Base-by-base conservation (phyloP, 257 asterid genomes). In the Scutellaria baicalensis region DNA sequence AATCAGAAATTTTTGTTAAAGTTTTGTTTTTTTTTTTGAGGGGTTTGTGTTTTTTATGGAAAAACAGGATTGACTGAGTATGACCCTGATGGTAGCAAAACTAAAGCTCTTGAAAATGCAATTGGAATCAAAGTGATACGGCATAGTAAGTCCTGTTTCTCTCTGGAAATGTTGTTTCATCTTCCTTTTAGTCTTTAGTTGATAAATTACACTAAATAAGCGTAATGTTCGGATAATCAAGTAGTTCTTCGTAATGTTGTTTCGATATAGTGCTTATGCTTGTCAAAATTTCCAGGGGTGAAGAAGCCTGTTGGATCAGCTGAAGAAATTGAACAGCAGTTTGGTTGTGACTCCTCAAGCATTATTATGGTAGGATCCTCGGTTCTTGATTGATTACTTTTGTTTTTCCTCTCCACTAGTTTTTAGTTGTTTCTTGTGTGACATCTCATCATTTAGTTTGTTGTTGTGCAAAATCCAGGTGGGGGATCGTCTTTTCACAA, bases 241-340 rank as follows among this genome's bases (percentile, higher is more conserved):
- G 55, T 52, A 52, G 17, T 27, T 61, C 71, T 69, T 50, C 12
- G 59, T 49, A 39, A 35, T 50, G 69, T 39, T 67, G 40, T 59
- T 59, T 72, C 42, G n/a, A 42, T 75, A 50, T 56, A 42, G 36
- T 63, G 17, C 21, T 66, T 78, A 55, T 62, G 48, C 51, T 64
- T 31, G 35, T 85, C 47, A 54, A 64, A 44, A 44, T 23, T 27
- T 63, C 33, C 42, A 90, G 97, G 69, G 69, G 77, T 64, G 68
- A 92, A 92, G 88, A 88, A 92, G 78, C 97, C 97, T 17, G 91
- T 90, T 23, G 98, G 98, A 81, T 78, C 94, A 63, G 95, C 95
- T 17, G 91, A 88, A 73, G 98, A 90, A 79, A 81, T 88, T 68
- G 95, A 85, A 78, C 76, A 70, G 67, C 91, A 86, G 55, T 86